Conservation (phyloP, 495 filamentous ascomycete genomes). For the Articulospora tetracladia region DNA sequence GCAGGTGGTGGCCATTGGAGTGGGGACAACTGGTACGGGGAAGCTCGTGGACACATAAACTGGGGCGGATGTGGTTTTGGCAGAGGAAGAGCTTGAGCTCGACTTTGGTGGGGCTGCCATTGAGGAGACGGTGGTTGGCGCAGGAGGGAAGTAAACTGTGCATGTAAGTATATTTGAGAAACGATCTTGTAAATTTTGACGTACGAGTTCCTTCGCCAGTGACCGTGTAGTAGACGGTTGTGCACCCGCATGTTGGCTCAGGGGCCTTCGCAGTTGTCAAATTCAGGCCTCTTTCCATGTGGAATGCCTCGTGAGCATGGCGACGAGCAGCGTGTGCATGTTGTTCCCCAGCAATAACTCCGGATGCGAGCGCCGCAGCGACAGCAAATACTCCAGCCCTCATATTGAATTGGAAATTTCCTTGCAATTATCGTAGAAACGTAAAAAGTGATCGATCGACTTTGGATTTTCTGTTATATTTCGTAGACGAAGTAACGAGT, state of each 20-base stretch:
- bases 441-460: slow-evolving; percentile 5
- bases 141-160: slow-evolving; percentile 30
- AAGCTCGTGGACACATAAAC: slow-evolving; percentile 25
- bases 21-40: slow-evolving; percentile 48
- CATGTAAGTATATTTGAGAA: slow-evolving; percentile 13
- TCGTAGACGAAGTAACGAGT: slow-evolving; percentile 53
- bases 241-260: slow-evolving; percentile 58
- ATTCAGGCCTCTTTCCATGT: slow-evolving; percentile 35
- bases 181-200: slow-evolving; percentile 29
- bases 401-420: slow-evolving; percentile 19
- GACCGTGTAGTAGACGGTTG: slow-evolving; percentile 57
- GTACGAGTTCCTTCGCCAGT: slow-evolving; percentile 47
- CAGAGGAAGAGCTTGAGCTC: background rate
- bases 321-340: slow-evolving; percentile 56
- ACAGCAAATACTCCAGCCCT: slow-evolving; percentile 25
- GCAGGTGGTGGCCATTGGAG: slow-evolving; percentile 62
- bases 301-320: slow-evolving; percentile 48
- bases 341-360: slow-evolving; percentile 55
- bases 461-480: slow-evolving; percentile 1
- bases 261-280: slow-evolving; percentile 33
- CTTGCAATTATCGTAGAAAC: slow-evolving; percentile 4
- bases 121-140: slow-evolving; percentile 28
- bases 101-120: slow-evolving; percentile 5
- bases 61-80: slow-evolving; percentile 26
- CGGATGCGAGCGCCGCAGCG: slow-evolving; percentile 59